These are phyloP conservation scores for Talaromyces funiculosus DNA, from an alignment of 2,329 filamentous ascomycete genomes.

Conservation along the genomic window DNA sequence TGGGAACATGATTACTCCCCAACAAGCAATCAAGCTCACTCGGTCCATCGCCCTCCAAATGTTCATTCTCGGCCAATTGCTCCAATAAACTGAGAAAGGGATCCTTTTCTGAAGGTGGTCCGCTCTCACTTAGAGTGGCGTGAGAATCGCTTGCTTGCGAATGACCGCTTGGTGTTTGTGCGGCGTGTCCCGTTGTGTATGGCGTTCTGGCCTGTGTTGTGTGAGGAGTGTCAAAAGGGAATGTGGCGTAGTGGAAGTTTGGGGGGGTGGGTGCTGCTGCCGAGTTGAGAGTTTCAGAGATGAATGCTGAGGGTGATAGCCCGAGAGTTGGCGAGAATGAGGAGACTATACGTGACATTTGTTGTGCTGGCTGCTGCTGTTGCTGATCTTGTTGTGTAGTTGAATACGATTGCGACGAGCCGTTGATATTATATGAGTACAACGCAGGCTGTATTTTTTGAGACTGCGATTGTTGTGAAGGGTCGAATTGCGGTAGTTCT, in stretches of 20 bases:
- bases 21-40: conserved; percentile 77
- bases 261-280: conserved; percentile 26
- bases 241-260: conserved; percentile 34
- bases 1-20: conserved; percentile 18
- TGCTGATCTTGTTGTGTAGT: conserved; percentile 3
- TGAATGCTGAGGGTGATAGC: conserved; percentile 29
- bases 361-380: conserved; percentile 1
- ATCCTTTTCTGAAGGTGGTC: conserved; percentile 62
- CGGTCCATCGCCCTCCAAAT: conserved; percentile 53
- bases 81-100: conserved; percentile 74
- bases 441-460: not conserved
- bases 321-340: conserved; percentile 38
- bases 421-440: conserved; percentile 1
- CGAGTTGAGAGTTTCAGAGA: conserved; percentile 24
- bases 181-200: conserved; percentile 16
- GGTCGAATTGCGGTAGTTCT: conserved; percentile 6
- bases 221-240: conserved; percentile 30
- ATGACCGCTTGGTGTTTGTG: conserved; percentile 38
- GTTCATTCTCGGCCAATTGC: conserved; percentile 76
- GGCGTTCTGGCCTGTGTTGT: conserved; percentile 4
- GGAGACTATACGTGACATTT: conserved; percentile 16
- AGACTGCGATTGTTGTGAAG: not conserved
- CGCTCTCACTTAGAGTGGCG: conserved; percentile 48
- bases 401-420: conserved; percentile 13
- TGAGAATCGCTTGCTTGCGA: conserved; percentile 36